Percentiles rank a stretch among this genome's conserved stretches.
Conservation (phyloP, 106 monocot genomes). For the Acorus gramineus region DNA sequence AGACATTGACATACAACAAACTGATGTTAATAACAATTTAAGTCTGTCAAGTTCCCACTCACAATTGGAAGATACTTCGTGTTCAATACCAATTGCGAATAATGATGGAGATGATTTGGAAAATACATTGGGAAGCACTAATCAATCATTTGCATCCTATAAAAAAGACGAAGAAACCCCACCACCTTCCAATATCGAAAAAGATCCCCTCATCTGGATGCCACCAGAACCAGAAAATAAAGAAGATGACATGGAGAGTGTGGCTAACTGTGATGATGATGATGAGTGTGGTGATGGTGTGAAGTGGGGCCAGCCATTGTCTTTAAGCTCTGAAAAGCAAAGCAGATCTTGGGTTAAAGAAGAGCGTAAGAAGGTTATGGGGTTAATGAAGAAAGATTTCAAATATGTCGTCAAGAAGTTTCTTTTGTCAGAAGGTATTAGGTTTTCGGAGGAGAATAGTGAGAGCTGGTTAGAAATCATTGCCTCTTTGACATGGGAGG, state of each 20-base stretch:
- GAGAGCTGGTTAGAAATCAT: conserved; percentile 74
- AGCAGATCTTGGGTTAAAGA: conserved; percentile 29
- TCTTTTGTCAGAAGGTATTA: conserved; percentile 61
- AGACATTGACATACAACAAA: conserved; percentile 8
- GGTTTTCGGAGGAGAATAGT: conserved; percentile 12
- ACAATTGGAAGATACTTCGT: conserved; percentile 3
- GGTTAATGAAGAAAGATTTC: conserved; percentile 73
- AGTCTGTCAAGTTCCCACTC: neutral
- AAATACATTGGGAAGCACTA: conserved; percentile 4
- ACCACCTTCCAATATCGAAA: conserved; percentile 7
- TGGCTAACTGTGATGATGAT: conserved; percentile 54
- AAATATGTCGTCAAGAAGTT: conserved; percentile 54
- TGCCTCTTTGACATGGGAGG: conserved; percentile 76
- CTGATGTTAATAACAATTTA: neutral
- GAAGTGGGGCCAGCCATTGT: conserved; percentile 44
- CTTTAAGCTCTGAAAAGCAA: conserved; percentile 22
- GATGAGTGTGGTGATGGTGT: conserved; percentile 54
- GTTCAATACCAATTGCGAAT: neutral
- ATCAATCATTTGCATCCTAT: conserved; percentile 4
- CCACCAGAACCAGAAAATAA: conserved; percentile 70
- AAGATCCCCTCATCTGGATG: conserved; percentile 43
- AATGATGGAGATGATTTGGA: conserved; percentile 28
- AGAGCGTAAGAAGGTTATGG: conserved; percentile 52
- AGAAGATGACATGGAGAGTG: conserved; percentile 43
- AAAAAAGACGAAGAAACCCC: too few relatives aligned